phyloP scores from a whole-genome alignment of 345 rosid species.

The Bruguiera sexangula region DNA sequence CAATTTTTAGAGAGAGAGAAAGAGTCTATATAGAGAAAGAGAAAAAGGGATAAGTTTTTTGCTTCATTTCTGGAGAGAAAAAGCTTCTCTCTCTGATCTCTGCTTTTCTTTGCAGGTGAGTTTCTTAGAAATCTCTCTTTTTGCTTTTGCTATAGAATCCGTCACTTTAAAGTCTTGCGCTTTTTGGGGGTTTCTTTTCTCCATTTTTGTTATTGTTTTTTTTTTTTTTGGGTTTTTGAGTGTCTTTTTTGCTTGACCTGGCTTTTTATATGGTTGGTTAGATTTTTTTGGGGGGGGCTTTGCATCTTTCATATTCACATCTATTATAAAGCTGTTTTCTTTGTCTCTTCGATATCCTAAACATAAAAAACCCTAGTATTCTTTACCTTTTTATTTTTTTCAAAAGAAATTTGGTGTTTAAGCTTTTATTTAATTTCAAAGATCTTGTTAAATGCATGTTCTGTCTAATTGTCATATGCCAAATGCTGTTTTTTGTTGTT shows the following conservation, averaged over 20 bases:
- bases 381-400: neutral
- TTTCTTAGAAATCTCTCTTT: slow-evolving; percentile 31
- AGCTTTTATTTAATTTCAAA: slow-evolving; percentile 11
- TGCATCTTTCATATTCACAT: slow-evolving; percentile 24
- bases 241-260: slow-evolving; percentile 6
- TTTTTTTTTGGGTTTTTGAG: slow-evolving; percentile 2
- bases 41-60: neutral
- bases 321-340: slow-evolving; percentile 42
- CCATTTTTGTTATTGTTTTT: neutral
- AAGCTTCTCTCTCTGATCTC: slow-evolving; percentile 26
- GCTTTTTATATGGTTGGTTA: slow-evolving; percentile 10
- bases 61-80: slow-evolving; percentile 23
- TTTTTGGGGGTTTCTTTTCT: neutral
- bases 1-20: slow-evolving; percentile 11
- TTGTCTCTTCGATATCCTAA: slow-evolving; percentile 28
- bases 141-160: slow-evolving; percentile 36
- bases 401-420: neutral
- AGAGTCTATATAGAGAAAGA: slow-evolving; percentile 15
- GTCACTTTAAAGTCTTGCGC: slow-evolving; percentile 26
- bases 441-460: neutral
- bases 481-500: slow-evolving; percentile 19
- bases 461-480: slow-evolving; percentile 8
- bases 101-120: slow-evolving; percentile 33
- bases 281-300: slow-evolving; percentile 19
- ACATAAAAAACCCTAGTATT: slow-evolving; percentile 28